These are phyloP conservation scores for Backusella sp. DNA, from an alignment of 192 early-diverging fungal species.

Conservation along the genomic window DNA sequence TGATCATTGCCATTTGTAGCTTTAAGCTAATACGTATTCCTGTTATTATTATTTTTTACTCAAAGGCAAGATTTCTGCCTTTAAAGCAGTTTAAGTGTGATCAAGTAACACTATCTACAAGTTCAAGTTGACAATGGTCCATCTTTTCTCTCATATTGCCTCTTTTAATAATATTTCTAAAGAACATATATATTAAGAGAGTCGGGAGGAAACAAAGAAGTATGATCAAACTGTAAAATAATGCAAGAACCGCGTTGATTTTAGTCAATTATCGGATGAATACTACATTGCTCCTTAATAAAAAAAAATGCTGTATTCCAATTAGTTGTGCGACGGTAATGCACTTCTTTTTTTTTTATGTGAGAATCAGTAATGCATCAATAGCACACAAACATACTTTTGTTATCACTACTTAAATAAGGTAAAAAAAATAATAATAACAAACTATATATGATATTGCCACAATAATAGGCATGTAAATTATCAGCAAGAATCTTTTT, in stretches of 20 bases:
- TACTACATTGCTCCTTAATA: not conserved
- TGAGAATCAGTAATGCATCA: not conserved
- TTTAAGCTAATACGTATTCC: not conserved
- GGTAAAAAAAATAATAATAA: too few relatives aligned
- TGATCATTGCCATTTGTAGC: not conserved
- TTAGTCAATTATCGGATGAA: not conserved
- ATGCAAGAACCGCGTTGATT: slow-evolving; percentile 2
- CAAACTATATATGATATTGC: too few relatives aligned
- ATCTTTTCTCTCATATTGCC: not conserved
- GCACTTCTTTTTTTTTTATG: not conserved
- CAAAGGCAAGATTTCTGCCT: not conserved
- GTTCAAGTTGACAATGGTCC: not conserved
- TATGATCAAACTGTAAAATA: not conserved
- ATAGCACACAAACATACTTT: too few relatives aligned
- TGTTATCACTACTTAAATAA: too few relatives aligned
- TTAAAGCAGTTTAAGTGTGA: not conserved
- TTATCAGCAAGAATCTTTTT: too few relatives aligned
- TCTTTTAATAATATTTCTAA: not conserved
- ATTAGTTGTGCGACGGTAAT: not conserved
- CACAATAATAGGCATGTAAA: too few relatives aligned
- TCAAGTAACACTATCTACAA: not conserved
- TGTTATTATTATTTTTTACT: not conserved
- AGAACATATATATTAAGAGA: not conserved
- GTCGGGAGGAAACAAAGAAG: not conserved
- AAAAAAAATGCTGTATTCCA: not conserved